phyloP scores from a whole-genome alignment of 177 flowering plant genomes.

The Tripterygium wilfordii region DNA sequence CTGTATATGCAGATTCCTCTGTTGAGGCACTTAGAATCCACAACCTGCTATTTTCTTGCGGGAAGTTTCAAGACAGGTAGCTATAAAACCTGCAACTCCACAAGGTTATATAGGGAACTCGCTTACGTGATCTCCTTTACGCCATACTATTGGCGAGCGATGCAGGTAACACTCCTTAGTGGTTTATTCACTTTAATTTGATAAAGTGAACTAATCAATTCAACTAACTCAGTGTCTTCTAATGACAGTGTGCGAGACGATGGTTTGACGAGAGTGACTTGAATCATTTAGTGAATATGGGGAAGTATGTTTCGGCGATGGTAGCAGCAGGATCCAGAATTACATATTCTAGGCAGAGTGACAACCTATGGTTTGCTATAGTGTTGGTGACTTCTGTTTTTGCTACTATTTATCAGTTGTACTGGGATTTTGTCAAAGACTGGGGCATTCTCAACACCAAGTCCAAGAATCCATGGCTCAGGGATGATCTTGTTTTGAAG shows the following conservation, averaged over 20 bases:
- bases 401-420: constrained; percentile 83
- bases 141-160: constrained; percentile 97
- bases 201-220: too few species aligned
- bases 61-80: constrained; percentile 62
- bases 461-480: constrained; percentile 74
- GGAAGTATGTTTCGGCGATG: constrained; percentile 98
- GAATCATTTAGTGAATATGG: constrained; percentile 80
- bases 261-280: constrained; percentile 78
- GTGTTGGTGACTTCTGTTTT: constrained; percentile 63
- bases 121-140: constrained; percentile 87
- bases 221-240: neutral
- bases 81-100: constrained; percentile 53
- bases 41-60: constrained; percentile 80
- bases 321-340: constrained; percentile 92
- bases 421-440: constrained; percentile 96
- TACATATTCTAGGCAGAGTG: constrained; percentile 52
- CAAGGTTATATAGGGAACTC: constrained; percentile 69
- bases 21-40: constrained; percentile 87
- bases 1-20: constrained; percentile 58
- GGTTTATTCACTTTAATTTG: neutral
- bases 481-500: constrained; percentile 77
- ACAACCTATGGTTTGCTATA: constrained; percentile 46
- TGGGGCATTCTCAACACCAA: constrained; percentile 79
- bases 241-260: constrained; percentile 78
- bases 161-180: constrained; percentile 61